These are phyloP conservation scores for Goffeauzyma gilvescens DNA, from an alignment of 768 basidiomycete species.

Conservation along the genomic window DNA sequence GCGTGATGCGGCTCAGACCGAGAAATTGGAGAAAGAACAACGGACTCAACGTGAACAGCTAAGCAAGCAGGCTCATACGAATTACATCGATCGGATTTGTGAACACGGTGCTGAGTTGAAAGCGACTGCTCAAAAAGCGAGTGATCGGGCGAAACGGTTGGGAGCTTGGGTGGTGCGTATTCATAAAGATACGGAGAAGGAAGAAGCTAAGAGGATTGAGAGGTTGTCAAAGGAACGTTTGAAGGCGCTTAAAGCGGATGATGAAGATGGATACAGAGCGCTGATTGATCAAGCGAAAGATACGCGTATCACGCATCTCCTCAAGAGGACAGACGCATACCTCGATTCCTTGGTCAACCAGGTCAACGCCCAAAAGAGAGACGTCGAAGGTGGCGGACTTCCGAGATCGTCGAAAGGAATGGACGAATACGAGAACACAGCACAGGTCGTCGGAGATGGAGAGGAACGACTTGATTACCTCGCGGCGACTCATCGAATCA, in stretches of 20 bases:
- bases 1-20: constrained; percentile 73
- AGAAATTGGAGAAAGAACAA: constrained; percentile 76
- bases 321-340: constrained; percentile 83
- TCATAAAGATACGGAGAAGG: constrained; percentile 82
- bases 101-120: constrained; percentile 57
- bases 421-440: constrained; percentile 46
- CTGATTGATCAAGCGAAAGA: constrained; percentile 98
- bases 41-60: constrained; percentile 77
- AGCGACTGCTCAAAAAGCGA: constrained; percentile 46
- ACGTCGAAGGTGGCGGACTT: constrained; percentile 33
- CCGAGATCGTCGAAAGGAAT: constrained; percentile 19
- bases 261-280: constrained; percentile 99
- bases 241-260: constrained; percentile 88
- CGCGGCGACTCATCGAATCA: constrained; percentile 77
- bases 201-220: constrained; percentile 94
- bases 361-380: constrained; percentile 76
- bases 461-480: constrained; percentile 87
- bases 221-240: constrained; percentile 91
- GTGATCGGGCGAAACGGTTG: constrained; percentile 44
- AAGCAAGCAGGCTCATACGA: constrained; percentile 89
- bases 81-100: constrained; percentile 73
- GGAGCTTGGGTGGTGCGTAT: constrained; percentile 63
- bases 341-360: constrained; percentile 88
- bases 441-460: constrained; percentile 45
- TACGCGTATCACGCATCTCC: constrained; percentile 87